Percentiles rank a stretch among this genome's conserved stretches.
Evolutionary conservation across 2,329 filamentous ascomycete species (phyloP).

Genomic region (Aureobasidium zeae): DNA sequence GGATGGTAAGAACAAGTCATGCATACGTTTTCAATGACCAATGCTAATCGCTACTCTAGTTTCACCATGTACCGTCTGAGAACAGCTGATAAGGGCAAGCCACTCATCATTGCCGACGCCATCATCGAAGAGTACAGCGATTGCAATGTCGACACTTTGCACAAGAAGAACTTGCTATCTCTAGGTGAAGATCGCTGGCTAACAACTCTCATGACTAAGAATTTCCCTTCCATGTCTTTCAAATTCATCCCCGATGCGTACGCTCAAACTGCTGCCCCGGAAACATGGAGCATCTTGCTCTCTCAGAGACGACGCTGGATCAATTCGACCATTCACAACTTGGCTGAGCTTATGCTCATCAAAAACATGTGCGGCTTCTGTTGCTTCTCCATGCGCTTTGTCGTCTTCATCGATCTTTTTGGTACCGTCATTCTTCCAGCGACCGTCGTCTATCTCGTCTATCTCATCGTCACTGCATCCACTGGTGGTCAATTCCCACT

Average conservation of each 20-base stretch:
- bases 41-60: conserved; percentile 43
- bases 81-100: conserved; percentile 87
- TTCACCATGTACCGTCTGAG: conserved; percentile 98
- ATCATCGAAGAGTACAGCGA: conserved; percentile 84
- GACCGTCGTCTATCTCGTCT: conserved; percentile 76
- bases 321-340: conserved; percentile 95
- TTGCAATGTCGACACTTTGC: conserved; percentile 83
- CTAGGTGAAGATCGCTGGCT: conserved; percentile 95
- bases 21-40: neutral
- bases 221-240: conserved; percentile 91
- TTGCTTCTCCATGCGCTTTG: conserved; percentile 95
- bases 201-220: conserved; percentile 95
- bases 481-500: conserved; percentile 68
- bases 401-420: conserved; percentile 88
- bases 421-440: conserved; percentile 88
- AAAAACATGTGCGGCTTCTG: conserved; percentile 98
- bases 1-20: conserved; percentile 86
- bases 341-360: conserved; percentile 80
- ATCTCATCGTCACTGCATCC: conserved; percentile 73
- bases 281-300: conserved; percentile 85
- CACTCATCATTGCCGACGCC: conserved; percentile 82
- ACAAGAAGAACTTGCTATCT: conserved; percentile 87
- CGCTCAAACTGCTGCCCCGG: conserved; percentile 85
- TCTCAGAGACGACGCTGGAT: conserved; percentile 99
- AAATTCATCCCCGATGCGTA: conserved; percentile 93